Percentiles rank a stretch among this genome's conserved stretches.
Conservation (phyloP, 495 filamentous ascomycete species). For the Aspergillus diversus region DNA sequence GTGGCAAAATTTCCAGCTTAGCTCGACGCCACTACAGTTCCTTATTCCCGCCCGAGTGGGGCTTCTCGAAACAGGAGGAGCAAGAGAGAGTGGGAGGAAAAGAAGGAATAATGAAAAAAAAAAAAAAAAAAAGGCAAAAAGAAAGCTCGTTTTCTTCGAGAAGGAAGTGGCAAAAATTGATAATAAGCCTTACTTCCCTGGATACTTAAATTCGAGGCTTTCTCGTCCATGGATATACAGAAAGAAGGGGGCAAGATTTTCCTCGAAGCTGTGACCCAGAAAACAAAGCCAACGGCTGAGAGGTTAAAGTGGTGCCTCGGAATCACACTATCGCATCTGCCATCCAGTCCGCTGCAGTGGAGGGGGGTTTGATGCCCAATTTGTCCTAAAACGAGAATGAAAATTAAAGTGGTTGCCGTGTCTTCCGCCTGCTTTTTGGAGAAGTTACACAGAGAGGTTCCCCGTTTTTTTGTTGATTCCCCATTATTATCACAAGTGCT, state of each 20-base stretch:
- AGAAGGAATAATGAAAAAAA: background rate
- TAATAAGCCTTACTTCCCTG: background rate
- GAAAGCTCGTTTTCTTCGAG: slow-evolving; percentile 7
- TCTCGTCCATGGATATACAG: slow-evolving; percentile 11
- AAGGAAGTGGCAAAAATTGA: slow-evolving; percentile 9
- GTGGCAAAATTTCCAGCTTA: slow-evolving; percentile 27
- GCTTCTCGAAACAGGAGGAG: slow-evolving; percentile 20
- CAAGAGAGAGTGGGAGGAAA: background rate
- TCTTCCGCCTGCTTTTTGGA: slow-evolving; percentile 23
- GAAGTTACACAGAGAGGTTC: slow-evolving; percentile 8
- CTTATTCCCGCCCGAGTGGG: slow-evolving; percentile 29
- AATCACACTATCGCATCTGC: slow-evolving; percentile 12
- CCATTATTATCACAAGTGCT: background rate
- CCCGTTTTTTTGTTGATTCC: slow-evolving; percentile 2
- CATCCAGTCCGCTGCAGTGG: slow-evolving; percentile 19
- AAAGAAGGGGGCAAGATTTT: slow-evolving; percentile 13
- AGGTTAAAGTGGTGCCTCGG: slow-evolving; percentile 21
- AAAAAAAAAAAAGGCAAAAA: slow-evolving; percentile 2
- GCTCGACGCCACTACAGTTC: slow-evolving; percentile 32
- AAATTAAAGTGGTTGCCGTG: slow-evolving; percentile 20
- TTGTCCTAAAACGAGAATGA: slow-evolving; percentile 21
- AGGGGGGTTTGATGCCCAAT: slow-evolving; percentile 30
- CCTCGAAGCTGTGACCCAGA: background rate
- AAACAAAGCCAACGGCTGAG: slow-evolving; percentile 8
- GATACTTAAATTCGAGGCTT: slow-evolving; percentile 7